Evolutionary conservation across 2,329 filamentous ascomycete genomes (phyloP).

Genomic region (Ampelomyces quisqualis): DNA sequence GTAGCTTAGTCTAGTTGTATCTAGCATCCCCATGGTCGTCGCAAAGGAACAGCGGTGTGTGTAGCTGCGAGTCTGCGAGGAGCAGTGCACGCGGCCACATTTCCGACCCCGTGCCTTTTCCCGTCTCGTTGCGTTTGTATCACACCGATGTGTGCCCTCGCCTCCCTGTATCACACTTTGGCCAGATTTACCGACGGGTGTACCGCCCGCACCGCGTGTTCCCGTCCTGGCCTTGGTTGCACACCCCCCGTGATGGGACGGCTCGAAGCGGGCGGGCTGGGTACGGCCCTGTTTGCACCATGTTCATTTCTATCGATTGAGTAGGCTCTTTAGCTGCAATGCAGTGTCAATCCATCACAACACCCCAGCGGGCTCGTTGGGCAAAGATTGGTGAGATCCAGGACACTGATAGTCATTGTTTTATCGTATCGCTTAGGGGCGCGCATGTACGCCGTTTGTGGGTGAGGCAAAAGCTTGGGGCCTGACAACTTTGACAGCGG

Average conservation of each 20-base stretch:
- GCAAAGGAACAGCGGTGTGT: constrained; percentile 18
- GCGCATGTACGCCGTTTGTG: no score
- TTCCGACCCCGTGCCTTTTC: constrained; percentile 5
- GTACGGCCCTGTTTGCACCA: no score
- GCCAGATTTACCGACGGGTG: constrained; percentile 13
- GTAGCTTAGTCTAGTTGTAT: no score
- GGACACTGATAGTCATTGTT: no score
- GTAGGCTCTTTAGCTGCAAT: constrained; percentile 14
- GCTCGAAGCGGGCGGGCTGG: background rate
- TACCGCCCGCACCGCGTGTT: constrained; percentile 9
- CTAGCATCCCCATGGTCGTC: background rate
- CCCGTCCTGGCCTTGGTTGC: background rate
- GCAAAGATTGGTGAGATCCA: constrained; percentile 19
- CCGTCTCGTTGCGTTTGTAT: constrained; percentile 12
- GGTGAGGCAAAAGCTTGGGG: no score
- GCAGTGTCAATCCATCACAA: constrained; percentile 13
- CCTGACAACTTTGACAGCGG: constrained; percentile 7
- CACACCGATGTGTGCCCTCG: constrained; percentile 22
- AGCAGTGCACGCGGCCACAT: no score
- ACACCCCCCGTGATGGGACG: background rate
- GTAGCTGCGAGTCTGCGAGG: no score
- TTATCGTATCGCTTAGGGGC: constrained; percentile 4
- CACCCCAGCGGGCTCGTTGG: no score
- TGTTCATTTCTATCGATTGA: no score
- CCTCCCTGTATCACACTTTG: constrained; percentile 11